A percentile compares a stretch with the other conserved stretches of the same genome.
phyloP scores from a whole-genome alignment of 1,284 basidiomycete species.

The Melanopsichium pennsylvanicum region DNA sequence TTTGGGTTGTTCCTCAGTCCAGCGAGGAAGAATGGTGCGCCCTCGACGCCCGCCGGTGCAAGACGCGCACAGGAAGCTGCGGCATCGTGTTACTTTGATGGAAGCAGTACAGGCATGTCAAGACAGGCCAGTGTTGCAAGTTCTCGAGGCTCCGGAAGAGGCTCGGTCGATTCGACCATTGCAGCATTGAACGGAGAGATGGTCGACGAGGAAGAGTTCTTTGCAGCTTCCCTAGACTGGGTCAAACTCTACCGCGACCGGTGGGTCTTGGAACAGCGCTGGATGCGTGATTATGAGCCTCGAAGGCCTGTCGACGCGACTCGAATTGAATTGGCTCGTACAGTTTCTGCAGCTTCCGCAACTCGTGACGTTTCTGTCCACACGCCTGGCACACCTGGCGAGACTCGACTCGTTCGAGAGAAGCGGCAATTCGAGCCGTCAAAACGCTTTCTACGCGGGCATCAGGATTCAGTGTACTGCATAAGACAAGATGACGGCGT shows the following conservation, averaged over 20 bases:
- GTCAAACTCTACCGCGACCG: conserved; percentile 29
- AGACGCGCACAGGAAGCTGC: conserved; percentile 31
- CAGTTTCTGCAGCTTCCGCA: conserved; percentile 5
- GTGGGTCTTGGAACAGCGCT: conserved; percentile 30
- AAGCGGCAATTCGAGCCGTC: conserved; percentile 30
- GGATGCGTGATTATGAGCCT: conserved; percentile 13
- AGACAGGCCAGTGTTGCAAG: conserved; percentile 16
- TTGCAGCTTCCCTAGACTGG: conserved; percentile 38
- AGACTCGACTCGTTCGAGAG: too few species aligned
- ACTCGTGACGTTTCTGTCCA: background rate
- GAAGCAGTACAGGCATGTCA: conserved; percentile 1
- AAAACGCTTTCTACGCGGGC: conserved; percentile 41
- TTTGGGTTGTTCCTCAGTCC: conserved; percentile 44
- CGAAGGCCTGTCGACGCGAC: background rate
- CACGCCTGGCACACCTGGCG: too few species aligned
- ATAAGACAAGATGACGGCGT: conserved; percentile 46
- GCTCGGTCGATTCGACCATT: conserved; percentile 14
- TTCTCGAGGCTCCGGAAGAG: conserved; percentile 4
- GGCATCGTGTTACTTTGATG: conserved; percentile 11
- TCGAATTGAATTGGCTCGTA: conserved; percentile 12
- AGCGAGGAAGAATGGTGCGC: conserved; percentile 4
- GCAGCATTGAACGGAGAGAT: too few species aligned
- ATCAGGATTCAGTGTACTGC: conserved; percentile 55
- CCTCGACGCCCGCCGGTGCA: conserved; percentile 30
- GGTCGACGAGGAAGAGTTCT: conserved; percentile 35